Conservation (phyloP, 2,329 filamentous ascomycete genomes). For the Chrysoporthe austroafricana region DNA sequence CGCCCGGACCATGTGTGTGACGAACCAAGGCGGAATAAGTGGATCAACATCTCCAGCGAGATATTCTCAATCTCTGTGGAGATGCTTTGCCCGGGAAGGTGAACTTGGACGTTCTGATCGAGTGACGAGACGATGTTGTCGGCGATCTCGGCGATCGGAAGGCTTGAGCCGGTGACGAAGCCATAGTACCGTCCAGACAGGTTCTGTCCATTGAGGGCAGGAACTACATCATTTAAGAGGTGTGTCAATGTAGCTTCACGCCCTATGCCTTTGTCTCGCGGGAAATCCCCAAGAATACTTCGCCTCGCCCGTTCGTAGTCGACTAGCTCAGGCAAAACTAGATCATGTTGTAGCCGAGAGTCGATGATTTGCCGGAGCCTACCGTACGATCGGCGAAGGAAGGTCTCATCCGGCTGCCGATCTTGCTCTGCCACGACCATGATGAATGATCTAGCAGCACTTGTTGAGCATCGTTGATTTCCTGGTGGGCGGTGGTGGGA, state of each 20-base stretch:
- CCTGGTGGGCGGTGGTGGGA: not conserved
- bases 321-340: not conserved
- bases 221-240: conserved; percentile 51
- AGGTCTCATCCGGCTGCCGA: not conserved
- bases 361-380: not conserved
- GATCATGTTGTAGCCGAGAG: not conserved
- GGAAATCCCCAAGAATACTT: not conserved
- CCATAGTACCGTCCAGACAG: conserved; percentile 77
- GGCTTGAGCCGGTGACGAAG: conserved; percentile 82
- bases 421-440: not conserved
- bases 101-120: conserved; percentile 85
- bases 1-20: conserved; percentile 62
- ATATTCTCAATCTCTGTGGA: conserved; percentile 76
- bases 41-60: conserved; percentile 70
- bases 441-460: not conserved
- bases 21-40: conserved; percentile 68
- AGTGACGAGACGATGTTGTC: conserved; percentile 81
- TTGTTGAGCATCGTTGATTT: not conserved
- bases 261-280: conserved; percentile 29
- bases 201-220: conserved; percentile 69
- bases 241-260: conserved; percentile 44
- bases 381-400: not conserved
- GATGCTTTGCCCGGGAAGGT: conserved; percentile 76
- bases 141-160: conserved; percentile 78
- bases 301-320: not conserved